phyloP scores from a whole-genome alignment of 1,139 yeast genomes.

The Taphrina flavorubra region DNA sequence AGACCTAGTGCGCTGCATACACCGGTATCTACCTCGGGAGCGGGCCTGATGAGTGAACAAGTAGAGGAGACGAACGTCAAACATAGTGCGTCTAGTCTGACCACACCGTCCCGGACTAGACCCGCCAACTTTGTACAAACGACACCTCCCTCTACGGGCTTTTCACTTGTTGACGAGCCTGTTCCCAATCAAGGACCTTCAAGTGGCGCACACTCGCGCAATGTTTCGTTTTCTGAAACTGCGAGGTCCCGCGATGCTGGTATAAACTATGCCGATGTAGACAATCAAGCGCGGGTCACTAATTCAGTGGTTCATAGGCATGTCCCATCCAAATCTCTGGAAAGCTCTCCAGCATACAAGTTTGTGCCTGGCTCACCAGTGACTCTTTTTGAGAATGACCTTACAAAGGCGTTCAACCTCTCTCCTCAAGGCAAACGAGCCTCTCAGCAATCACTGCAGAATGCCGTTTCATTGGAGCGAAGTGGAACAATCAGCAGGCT shows the following conservation, averaged over 20 bases:
- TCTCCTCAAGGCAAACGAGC: slow-evolving; percentile 20
- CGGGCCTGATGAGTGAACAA: not conserved
- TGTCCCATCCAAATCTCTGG: slow-evolving; percentile 22
- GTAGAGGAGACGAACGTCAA: not conserved
- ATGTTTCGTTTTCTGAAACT: slow-evolving; percentile 6
- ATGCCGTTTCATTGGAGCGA: slow-evolving; percentile 19
- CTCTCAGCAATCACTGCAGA: not conserved
- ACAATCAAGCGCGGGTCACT: too few species aligned
- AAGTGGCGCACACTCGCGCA: not conserved
- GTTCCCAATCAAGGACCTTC: not conserved
- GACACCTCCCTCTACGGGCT: not conserved
- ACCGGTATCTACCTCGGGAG: not conserved
- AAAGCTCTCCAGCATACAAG: slow-evolving; percentile 21
- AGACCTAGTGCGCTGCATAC: not conserved
- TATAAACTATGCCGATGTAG: not conserved
- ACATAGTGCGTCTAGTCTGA: not conserved
- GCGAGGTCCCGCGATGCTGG: not conserved
- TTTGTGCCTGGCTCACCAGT: slow-evolving; percentile 27
- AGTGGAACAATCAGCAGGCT: slow-evolving; percentile 24
- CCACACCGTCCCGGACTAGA: not conserved
- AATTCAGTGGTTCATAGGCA: slow-evolving; percentile 4
- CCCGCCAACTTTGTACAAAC: not conserved
- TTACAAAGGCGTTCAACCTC: slow-evolving; percentile 29
- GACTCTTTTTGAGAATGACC: slow-evolving; percentile 19
- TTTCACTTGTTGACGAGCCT: not conserved